Conservation (phyloP, 176 grass and related monocot species). For the Lolium rigidum region DNA sequence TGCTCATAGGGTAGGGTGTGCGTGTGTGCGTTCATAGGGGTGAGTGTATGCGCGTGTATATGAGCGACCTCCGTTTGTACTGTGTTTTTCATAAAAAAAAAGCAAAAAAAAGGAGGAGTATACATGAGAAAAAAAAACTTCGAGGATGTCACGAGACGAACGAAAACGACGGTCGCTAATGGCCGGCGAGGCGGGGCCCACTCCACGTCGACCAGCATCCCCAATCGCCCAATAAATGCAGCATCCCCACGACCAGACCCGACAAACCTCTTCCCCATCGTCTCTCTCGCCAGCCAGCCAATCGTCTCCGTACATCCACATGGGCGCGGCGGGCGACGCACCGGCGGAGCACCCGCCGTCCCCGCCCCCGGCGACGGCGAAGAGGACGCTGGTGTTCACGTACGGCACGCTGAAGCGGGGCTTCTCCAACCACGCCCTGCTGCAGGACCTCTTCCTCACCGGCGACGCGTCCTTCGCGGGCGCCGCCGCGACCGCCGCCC, state of each 20-base stretch:
- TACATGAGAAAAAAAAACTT: too few relatives aligned
- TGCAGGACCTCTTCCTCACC: conserved; percentile 54
- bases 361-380: neutral
- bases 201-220: neutral
- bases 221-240: neutral
- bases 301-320: neutral
- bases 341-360: neutral
- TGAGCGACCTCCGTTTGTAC: too few relatives aligned
- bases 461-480: conserved; percentile 69
- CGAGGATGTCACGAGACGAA: neutral
- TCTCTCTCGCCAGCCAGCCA: neutral
- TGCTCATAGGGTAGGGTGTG: too few relatives aligned
- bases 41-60: too few relatives aligned
- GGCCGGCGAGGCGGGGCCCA: neutral
- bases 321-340: conserved; percentile 29
- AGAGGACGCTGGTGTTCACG: conserved; percentile 73
- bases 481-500: conserved; percentile 43
- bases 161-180: neutral
- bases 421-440: conserved; percentile 81
- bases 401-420: conserved; percentile 94
- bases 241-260: neutral
- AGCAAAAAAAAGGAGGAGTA: too few relatives aligned
- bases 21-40: too few relatives aligned
- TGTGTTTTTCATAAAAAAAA: too few relatives aligned
- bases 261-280: neutral